Percentiles rank a stretch among this genome's conserved stretches.
Conservation (phyloP, 1,139 yeast species). For the Yamadazyma songkhlaensis region DNA sequence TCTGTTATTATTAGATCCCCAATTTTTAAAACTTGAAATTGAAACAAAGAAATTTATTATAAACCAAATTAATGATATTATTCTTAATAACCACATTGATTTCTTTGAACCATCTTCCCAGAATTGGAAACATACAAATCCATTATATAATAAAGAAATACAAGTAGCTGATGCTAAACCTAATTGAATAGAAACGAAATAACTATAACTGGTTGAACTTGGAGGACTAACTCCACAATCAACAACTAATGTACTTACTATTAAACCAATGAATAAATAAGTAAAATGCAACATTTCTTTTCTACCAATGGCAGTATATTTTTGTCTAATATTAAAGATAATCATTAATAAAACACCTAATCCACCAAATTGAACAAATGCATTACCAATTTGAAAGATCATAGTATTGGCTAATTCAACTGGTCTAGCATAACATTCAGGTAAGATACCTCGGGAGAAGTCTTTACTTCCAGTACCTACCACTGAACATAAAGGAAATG, state of each 20-base stretch:
- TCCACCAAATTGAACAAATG: constrained; percentile 79
- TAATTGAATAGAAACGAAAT: constrained; percentile 77
- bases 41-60: constrained; percentile 65
- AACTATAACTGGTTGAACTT: constrained; percentile 68
- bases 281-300: constrained; percentile 78
- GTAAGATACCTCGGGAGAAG: constrained; percentile 57
- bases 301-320: constrained; percentile 93
- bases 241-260: constrained; percentile 67
- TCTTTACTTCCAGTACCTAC: constrained; percentile 31
- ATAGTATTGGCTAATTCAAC: constrained; percentile 87
- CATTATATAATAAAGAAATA: constrained; percentile 66
- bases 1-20: constrained; percentile 47
- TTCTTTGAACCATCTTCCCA: constrained; percentile 89
- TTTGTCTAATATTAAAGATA: constrained; percentile 73
- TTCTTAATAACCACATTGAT: constrained; percentile 59
- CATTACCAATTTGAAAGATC: constrained; percentile 88
- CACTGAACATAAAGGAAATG: constrained; percentile 77
- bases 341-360: constrained; percentile 64
- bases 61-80: constrained; percentile 50
- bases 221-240: constrained; percentile 95
- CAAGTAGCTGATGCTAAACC: constrained; percentile 74
- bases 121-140: constrained; percentile 77
- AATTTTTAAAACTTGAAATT: constrained; percentile 67
- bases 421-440: constrained; percentile 80
- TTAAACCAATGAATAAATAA: constrained; percentile 55